phyloP scores from a whole-genome alignment of 352 stramenopile genomes.

The Globisporangium carolinianum region DNA sequence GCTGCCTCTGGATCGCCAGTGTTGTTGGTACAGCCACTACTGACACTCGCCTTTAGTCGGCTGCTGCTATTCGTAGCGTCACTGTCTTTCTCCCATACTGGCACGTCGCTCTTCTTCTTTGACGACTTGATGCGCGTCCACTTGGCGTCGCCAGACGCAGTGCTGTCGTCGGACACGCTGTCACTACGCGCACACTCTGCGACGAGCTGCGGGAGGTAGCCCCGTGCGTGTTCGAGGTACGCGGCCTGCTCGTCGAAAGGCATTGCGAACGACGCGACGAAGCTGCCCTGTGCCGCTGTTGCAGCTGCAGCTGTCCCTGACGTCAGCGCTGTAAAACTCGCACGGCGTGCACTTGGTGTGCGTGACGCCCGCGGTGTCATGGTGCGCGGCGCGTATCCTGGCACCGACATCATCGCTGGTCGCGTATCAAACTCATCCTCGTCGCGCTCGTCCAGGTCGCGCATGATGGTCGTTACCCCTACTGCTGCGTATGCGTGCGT shows the following conservation, averaged over 20 bases:
- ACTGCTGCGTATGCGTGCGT: too few species aligned
- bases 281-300: constrained; percentile 21
- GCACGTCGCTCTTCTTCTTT: constrained; percentile 23
- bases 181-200: constrained; percentile 20
- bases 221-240: constrained; percentile 17
- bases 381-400: neutral
- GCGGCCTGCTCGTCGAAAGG: constrained; percentile 31
- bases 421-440: constrained; percentile 4
- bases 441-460: constrained; percentile 2
- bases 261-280: constrained; percentile 47
- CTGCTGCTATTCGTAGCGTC: constrained; percentile 12
- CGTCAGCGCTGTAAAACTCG: constrained; percentile 2
- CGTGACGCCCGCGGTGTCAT: neutral
- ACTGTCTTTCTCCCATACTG: constrained; percentile 49
- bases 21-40: too few species aligned
- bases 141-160: neutral
- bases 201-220: constrained; percentile 25
- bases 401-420: too few species aligned
- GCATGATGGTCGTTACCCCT: neutral
- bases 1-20: neutral
- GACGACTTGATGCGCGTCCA: constrained; percentile 24
- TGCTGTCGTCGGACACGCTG: neutral
- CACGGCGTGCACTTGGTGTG: neutral
- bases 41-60: neutral
- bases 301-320: neutral